Percentiles rank a stretch among this genome's conserved stretches.
Evolutionary conservation across 2,329 filamentous ascomycete species (phyloP).

Genomic region (Aureobasidium leucospermi): DNA sequence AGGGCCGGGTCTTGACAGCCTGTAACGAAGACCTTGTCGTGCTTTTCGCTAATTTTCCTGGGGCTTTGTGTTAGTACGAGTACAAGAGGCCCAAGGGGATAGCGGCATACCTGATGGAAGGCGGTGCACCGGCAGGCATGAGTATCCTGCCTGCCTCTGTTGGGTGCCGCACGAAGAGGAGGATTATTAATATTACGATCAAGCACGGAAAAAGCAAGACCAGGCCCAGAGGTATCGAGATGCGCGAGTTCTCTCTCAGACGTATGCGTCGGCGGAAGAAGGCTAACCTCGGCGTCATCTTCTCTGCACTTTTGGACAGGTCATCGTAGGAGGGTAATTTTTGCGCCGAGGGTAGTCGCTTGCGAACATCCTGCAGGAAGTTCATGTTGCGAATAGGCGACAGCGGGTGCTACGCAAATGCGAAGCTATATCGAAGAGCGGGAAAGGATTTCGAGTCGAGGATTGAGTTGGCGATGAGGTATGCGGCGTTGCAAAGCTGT

Average conservation of each 20-base stretch:
- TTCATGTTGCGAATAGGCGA: slow-evolving; percentile 30
- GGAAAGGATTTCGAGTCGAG: neutral
- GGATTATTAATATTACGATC: slow-evolving; percentile 81
- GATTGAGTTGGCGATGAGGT: neutral
- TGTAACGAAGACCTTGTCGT: slow-evolving; percentile 92
- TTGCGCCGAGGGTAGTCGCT: slow-evolving; percentile 39
- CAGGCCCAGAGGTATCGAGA: slow-evolving; percentile 87
- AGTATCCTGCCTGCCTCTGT: slow-evolving; percentile 73
- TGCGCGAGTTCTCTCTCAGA: slow-evolving; percentile 81
- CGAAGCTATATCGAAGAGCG: neutral
- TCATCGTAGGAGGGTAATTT: slow-evolving; percentile 38
- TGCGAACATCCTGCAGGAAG: slow-evolving; percentile 35
- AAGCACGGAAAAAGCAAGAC: slow-evolving; percentile 89
- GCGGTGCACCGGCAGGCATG: slow-evolving; percentile 81
- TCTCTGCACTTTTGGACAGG: slow-evolving; percentile 35
- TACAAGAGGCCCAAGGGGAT: neutral
- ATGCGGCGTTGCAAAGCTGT: slow-evolving; percentile 11
- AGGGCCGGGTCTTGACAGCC: slow-evolving; percentile 71
- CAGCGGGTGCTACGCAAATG: neutral
- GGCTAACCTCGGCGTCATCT: slow-evolving; percentile 51
- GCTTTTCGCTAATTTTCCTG: slow-evolving; percentile 92
- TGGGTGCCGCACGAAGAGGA: slow-evolving; percentile 84
- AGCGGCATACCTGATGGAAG: slow-evolving; percentile 69
- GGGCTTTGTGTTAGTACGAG: slow-evolving; percentile 8
- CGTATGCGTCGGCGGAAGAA: slow-evolving; percentile 84